Base-by-base conservation (phyloP, 176 grass and related monocot genomes). In the Musa beccarii region DNA sequence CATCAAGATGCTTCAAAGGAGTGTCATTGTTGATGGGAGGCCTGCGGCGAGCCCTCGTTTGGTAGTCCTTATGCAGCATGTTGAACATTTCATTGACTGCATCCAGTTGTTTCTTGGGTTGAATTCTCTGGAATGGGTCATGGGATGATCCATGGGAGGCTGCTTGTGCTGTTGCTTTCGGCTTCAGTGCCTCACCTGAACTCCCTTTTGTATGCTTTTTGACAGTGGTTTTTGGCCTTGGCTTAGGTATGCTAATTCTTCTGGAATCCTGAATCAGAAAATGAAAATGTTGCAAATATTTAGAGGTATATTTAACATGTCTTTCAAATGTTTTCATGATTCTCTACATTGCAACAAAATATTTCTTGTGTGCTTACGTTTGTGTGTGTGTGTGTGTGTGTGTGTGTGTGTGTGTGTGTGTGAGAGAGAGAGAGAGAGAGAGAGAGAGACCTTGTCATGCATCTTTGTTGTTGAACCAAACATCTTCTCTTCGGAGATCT, bases 1-100 rank as follows among this genome's bases (percentile, higher is more conserved):
- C 34, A 43, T 62, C 54, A 10, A 76, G 28, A 6, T 50, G 17
- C 15, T 63, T 9, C 22, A 64, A 21, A 2, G 74, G 74, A n/a
- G 11, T 56, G 1, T 61, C 19, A 23, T 76, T 76, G 74, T 76
- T 76, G 74, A 76, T 76, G 8, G 74, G 74, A 24, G 74, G 74
- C 55, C 56, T 43, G 55, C 57, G 74, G n/a, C 29, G 74, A 8
- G 74, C 74, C 29, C 2, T 76, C 2, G 57, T 8, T 50, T 61
- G 56, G 29, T 76, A 76, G 34, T 76, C 74, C 56, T 50, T 62
- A 57, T 62, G 61, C 56, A 76, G 26, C 74, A 76, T 63, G 57
- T 76, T 76, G 56, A 63, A 76, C 74, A 76, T 63, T 25, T 63
- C 74, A 13, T 57, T 76, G 7, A 62, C 74, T 50, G 54, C 19